A percentile compares a stretch with the other conserved stretches of the same genome.
Conservation (phyloP, 2,329 filamentous ascomycete genomes). For the Diaporthe amygdali region DNA sequence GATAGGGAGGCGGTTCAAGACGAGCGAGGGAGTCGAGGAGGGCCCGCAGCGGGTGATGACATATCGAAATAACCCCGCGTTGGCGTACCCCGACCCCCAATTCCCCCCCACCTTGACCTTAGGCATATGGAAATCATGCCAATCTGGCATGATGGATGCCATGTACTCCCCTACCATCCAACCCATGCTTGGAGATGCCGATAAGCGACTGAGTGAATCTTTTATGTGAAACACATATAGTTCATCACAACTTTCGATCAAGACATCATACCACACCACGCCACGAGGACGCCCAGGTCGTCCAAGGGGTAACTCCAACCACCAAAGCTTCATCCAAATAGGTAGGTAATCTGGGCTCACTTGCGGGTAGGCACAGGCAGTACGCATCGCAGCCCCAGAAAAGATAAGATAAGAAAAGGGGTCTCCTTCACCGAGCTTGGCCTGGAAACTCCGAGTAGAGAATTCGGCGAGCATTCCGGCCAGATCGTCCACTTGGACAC, state of each 20-base stretch:
- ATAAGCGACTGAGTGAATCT: background rate
- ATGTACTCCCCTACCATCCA: background rate
- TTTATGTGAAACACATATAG: background rate
- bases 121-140: background rate
- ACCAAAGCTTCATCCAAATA: background rate
- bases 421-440: background rate
- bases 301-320: background rate
- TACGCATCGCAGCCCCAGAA: background rate
- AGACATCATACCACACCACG: constrained; percentile 7
- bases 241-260: constrained; percentile 6
- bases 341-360: background rate
- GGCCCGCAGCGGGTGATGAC: constrained; percentile 12
- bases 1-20: background rate
- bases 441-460: background rate
- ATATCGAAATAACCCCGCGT: constrained; percentile 13
- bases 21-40: background rate
- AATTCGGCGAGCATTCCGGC: background rate
- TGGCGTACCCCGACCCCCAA: background rate
- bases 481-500: background rate
- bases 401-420: background rate
- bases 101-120: background rate
- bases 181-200: background rate
- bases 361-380: background rate
- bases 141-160: constrained; percentile 9
- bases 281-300: background rate